Conservation (phyloP, 805 yeast genomes). For the Sugiyamaella floridensis region DNA sequence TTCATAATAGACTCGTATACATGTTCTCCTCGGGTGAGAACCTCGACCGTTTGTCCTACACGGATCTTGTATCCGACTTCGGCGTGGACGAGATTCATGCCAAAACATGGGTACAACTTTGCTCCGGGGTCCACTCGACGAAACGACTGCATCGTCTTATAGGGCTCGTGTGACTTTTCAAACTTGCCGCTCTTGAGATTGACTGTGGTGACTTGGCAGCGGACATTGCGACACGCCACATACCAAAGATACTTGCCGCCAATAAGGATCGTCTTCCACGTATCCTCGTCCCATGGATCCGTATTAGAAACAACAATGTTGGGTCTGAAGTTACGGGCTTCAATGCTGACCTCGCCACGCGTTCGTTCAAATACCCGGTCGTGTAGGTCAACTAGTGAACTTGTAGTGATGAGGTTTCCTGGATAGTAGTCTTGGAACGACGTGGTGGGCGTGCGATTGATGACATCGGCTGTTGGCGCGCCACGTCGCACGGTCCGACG, state of each 20-base stretch:
- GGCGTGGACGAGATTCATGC: conserved; percentile 23
- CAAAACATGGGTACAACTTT: conserved; percentile 25
- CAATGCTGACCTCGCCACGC: conserved; percentile 17
- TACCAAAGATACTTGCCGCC: conserved; percentile 21
- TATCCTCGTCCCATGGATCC: conserved; percentile 31
- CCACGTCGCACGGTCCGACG: conserved; percentile 21
- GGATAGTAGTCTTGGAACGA: conserved; percentile 31
- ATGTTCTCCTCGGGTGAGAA: conserved; percentile 18
- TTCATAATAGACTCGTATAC: conserved; percentile 8
- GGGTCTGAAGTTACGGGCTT: conserved; percentile 27
- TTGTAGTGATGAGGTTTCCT: conserved; percentile 24
- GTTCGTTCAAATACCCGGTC: conserved; percentile 17
- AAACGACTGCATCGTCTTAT: conserved; percentile 25
- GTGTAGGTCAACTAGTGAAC: conserved; percentile 23
- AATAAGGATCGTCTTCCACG: conserved; percentile 25
- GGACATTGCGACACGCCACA: conserved; percentile 23
- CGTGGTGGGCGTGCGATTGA: conserved; percentile 13
- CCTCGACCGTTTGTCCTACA: conserved; percentile 26
- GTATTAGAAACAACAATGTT: conserved; percentile 26
- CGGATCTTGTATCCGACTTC: conserved; percentile 18
- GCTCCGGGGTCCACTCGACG: conserved; percentile 28
- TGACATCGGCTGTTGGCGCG: conserved; percentile 11
- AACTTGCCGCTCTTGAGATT: conserved; percentile 22
- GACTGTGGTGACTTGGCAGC: conserved; percentile 31
- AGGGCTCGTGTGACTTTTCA: conserved; percentile 23